These are phyloP conservation scores for Nicotiana obtusifolia DNA, from an alignment of 257 asterid species.

Conservation along the genomic window DNA sequence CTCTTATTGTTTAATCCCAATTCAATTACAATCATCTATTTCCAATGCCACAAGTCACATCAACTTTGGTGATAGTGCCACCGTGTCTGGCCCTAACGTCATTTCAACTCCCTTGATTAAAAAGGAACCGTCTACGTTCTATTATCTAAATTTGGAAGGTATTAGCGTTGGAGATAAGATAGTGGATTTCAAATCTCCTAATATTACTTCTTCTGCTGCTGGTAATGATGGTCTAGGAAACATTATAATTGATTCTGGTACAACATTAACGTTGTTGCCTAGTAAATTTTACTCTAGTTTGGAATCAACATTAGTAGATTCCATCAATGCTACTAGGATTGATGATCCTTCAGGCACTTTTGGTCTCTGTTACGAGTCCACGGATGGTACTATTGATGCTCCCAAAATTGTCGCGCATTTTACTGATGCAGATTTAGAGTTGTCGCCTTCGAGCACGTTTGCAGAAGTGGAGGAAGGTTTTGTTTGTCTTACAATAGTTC, in stretches of 20 bases:
- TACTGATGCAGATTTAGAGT: constrained; percentile 12
- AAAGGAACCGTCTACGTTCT: background rate
- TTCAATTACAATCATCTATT: background rate
- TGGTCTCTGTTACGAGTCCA: background rate
- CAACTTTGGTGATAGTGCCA: constrained; percentile 14
- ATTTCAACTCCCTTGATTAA: background rate
- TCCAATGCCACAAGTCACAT: background rate
- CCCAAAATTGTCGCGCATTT: constrained; percentile 9
- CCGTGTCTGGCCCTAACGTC: constrained; percentile 1
- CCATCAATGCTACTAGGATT: background rate
- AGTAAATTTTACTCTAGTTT: background rate
- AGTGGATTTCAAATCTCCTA: background rate
- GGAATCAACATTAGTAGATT: background rate
- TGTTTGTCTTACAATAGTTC: constrained; percentile 3
- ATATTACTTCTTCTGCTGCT: fast-evolving
- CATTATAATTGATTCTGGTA: constrained; percentile 42
- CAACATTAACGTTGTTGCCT: constrained; percentile 24
- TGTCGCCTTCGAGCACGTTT: background rate
- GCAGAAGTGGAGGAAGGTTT: background rate
- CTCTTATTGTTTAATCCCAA: constrained; percentile 14
- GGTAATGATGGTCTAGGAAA: constrained; percentile 20
- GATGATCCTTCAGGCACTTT: background rate
- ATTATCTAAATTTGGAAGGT: constrained; percentile 8
- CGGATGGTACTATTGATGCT: background rate
- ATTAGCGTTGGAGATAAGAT: constrained; percentile 7